A percentile compares a stretch with the other conserved stretches of the same genome.
These are phyloP conservation scores for Harrya chromipes DNA, from an alignment of 768 basidiomycete species.

Conservation along the genomic window DNA sequence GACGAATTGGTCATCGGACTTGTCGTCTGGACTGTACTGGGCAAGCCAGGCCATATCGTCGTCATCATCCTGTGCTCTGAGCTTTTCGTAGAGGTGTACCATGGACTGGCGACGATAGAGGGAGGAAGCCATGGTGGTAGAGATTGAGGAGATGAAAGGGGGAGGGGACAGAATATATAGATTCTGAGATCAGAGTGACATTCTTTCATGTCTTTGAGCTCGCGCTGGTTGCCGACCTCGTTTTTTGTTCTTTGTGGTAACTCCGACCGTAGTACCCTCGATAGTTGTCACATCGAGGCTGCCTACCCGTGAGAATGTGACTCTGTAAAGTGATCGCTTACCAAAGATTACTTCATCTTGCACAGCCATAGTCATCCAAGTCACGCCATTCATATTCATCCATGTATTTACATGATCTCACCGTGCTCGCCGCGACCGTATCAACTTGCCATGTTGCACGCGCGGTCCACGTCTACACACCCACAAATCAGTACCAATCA, in stretches of 20 bases:
- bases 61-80: constrained; percentile 33
- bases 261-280: constrained; percentile 36
- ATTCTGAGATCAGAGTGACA: constrained; percentile 20
- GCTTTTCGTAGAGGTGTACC: constrained; percentile 35
- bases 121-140: constrained; percentile 27
- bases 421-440: constrained; percentile 57
- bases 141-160: constrained; percentile 18
- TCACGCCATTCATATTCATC: constrained; percentile 15
- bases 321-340: constrained; percentile 24
- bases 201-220: constrained; percentile 39
- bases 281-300: constrained; percentile 35
- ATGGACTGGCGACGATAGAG: constrained; percentile 36
- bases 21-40: constrained; percentile 34
- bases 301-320: constrained; percentile 35
- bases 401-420: constrained; percentile 14
- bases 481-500: not conserved
- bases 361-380: constrained; percentile 18
- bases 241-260: constrained; percentile 40
- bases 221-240: constrained; percentile 36
- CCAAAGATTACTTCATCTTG: not conserved
- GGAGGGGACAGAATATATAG: constrained; percentile 28
- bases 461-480: constrained; percentile 64
- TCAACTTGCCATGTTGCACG: constrained; percentile 70
- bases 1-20: constrained; percentile 25
- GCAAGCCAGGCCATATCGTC: constrained; percentile 36